A percentile compares a stretch with the other conserved stretches of the same genome.
phyloP scores from a whole-genome alignment of 345 rosid genomes.

The Sisymbrium altissimum region DNA sequence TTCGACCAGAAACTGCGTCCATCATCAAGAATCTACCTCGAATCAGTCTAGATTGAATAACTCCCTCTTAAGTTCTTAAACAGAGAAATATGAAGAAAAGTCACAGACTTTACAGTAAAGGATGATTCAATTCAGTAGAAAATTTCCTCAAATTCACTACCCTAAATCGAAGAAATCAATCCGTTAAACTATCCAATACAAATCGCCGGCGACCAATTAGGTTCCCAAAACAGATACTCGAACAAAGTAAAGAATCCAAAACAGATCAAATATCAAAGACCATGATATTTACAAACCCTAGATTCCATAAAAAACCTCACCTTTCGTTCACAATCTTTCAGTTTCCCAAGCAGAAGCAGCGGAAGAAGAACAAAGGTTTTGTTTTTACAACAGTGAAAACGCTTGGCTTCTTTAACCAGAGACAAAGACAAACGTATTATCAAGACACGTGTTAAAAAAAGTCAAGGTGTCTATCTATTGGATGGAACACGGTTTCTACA shows the following conservation, averaged over 20 bases:
- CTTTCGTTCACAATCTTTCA: constrained; percentile 19
- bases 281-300: not conserved
- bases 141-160: not conserved
- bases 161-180: not conserved
- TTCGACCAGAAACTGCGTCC: not conserved
- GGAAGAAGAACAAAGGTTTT: not conserved
- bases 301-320: constrained; percentile 2
- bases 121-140: not conserved
- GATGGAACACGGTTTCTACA: not conserved
- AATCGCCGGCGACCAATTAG: constrained; percentile 15
- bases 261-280: not conserved
- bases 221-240: not conserved
- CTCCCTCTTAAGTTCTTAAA: not conserved
- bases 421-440: not conserved
- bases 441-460: constrained; percentile 5
- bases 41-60: not conserved
- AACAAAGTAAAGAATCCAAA: not conserved
- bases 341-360: constrained; percentile 3
- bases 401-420: not conserved
- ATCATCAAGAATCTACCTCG: not conserved
- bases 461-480: constrained; percentile 1
- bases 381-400: not conserved
- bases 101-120: not conserved
- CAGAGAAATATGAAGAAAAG: not conserved
- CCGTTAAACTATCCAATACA: not conserved